phyloP scores from a whole-genome alignment of 2,329 filamentous ascomycete species.

The Ophiocordyceps camponoti-leonardi region DNA sequence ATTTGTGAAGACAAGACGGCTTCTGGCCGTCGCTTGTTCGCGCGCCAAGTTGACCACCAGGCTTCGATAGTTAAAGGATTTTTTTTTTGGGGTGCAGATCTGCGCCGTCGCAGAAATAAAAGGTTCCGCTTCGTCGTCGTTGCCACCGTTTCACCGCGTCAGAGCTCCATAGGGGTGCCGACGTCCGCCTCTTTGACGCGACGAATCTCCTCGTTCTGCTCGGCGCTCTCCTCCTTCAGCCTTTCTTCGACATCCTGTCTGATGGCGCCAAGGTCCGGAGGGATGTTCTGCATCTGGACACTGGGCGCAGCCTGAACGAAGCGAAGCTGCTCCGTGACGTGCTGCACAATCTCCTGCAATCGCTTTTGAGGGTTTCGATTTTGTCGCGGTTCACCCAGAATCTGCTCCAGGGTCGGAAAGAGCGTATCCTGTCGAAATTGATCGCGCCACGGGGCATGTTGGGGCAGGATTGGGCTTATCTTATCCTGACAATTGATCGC shows the following conservation, averaged over 20 bases:
- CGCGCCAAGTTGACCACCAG: too few relatives aligned
- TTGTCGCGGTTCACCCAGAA: slow-evolving; percentile 46
- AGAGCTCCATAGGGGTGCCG: slow-evolving; percentile 38
- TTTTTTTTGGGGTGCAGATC: too few relatives aligned
- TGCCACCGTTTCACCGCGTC: neutral
- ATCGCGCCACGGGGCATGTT: slow-evolving; percentile 68
- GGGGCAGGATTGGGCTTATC: slow-evolving; percentile 57
- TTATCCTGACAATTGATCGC: slow-evolving; percentile 58
- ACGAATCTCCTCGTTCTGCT: slow-evolving; percentile 35
- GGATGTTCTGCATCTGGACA: slow-evolving; percentile 68
- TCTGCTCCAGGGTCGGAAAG: slow-evolving; percentile 69
- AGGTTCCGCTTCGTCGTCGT: neutral
- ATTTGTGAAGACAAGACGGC: too few relatives aligned
- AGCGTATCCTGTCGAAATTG: slow-evolving; percentile 81
- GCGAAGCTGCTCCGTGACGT: slow-evolving; percentile 69
- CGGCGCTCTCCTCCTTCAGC: slow-evolving; percentile 46
- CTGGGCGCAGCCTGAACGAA: slow-evolving; percentile 77
- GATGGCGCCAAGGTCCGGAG: slow-evolving; percentile 54
- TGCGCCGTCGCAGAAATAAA: too few relatives aligned
- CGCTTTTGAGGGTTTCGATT: slow-evolving; percentile 71
- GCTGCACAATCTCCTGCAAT: slow-evolving; percentile 56
- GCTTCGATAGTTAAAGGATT: too few relatives aligned
- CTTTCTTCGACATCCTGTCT: slow-evolving; percentile 52
- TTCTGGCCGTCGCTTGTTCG: too few relatives aligned
- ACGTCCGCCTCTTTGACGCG: slow-evolving; percentile 38